Evolutionary conservation across 23 red algal genomes (phyloP).

Genomic region (Pyropia yezoensis): DNA sequence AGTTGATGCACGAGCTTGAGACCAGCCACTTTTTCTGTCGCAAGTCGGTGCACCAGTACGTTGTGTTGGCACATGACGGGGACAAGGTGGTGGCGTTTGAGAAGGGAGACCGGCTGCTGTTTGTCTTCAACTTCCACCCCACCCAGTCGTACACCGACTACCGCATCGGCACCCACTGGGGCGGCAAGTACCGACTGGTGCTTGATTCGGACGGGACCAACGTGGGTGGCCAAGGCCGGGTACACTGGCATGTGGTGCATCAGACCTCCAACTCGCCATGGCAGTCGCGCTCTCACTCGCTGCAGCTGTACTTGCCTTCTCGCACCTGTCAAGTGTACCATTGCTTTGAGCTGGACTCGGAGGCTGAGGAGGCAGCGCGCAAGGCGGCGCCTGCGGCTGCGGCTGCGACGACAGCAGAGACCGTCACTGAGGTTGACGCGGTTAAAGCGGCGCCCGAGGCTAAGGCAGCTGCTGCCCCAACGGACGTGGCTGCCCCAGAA

Average conservation of each 20-base stretch:
- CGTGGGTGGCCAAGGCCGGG: constrained; percentile 76
- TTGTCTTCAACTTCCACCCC: constrained; percentile 99
- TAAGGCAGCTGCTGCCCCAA: no score
- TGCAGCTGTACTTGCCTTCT: constrained; percentile 77
- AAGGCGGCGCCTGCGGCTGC: not conserved
- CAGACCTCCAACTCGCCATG: constrained; percentile 26
- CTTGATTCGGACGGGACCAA: constrained; percentile 77
- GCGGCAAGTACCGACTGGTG: constrained; percentile 74
- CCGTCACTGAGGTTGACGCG: no score
- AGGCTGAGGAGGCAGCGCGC: constrained; percentile 10
- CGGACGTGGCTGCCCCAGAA: no score
- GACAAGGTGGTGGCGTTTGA: constrained; percentile 89
- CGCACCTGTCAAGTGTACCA: constrained; percentile 92
- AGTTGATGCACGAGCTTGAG: constrained; percentile 62
- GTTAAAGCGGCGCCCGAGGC: no score
- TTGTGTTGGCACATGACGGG: constrained; percentile 54
- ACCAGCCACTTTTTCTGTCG: constrained; percentile 68
- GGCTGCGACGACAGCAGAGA: constrained; percentile 1
- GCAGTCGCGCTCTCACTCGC: constrained; percentile 76
- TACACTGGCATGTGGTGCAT: constrained; percentile 70
- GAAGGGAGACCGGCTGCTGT: constrained; percentile 78
- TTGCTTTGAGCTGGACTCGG: constrained; percentile 79
- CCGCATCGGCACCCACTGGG: constrained; percentile 86
- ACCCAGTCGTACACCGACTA: constrained; percentile 78
- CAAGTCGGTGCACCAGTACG: constrained; percentile 73